Base-by-base conservation (phyloP, 1,284 basidiomycete genomes). In the Chalciporus sp. region DNA sequence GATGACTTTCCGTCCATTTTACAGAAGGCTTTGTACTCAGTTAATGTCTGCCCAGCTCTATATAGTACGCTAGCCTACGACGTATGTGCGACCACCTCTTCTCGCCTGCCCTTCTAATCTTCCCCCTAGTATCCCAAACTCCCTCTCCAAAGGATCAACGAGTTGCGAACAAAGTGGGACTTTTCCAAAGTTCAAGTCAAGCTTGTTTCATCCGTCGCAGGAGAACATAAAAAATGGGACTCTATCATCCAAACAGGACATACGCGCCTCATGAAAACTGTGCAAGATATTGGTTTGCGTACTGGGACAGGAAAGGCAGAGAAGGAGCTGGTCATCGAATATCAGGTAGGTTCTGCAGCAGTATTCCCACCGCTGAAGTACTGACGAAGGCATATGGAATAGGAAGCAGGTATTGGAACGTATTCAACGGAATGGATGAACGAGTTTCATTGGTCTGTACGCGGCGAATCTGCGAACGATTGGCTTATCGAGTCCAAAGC, bases 351-450 rank as follows among this genome's bases (percentile, higher is more conserved):
- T 46, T 27, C 7, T 28, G 35, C 11, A 12, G 33, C 26, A 17
- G 4, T 14, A 31, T 27, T n/a, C 7, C 8, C 6, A n/a, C 16
- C 40, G 27, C 7, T 19, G 14, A 31, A 7, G 35, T 14, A 19
- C 20, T 26, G n/a, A 37, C 53, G 8, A 66, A 28, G 50, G 3
- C n/a, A 12, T 42, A 39, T 42, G 47, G 9, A 52, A 49, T 58
- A 90, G 88, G 88, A 89, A 1, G 92, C 89, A 3, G 90, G 87
- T 51, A 80, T 91, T 41, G 90, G 90, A 12, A 72, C 66, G 2
- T 92, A 89, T 69, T 84, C 83, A n/a, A 83, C 85, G 0, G 80
- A 86, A 59, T 92, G 90, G 90, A 65, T 89, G 55, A 89, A 90
- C 62, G 89, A 91, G 64, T 89, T 92, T 61, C 78, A 85, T 61